Evolutionary conservation across 495 filamentous ascomycete species (phyloP), one percentile per base, ranked within the genome.

Genomic region (Trichoderma parareesei): DNA sequence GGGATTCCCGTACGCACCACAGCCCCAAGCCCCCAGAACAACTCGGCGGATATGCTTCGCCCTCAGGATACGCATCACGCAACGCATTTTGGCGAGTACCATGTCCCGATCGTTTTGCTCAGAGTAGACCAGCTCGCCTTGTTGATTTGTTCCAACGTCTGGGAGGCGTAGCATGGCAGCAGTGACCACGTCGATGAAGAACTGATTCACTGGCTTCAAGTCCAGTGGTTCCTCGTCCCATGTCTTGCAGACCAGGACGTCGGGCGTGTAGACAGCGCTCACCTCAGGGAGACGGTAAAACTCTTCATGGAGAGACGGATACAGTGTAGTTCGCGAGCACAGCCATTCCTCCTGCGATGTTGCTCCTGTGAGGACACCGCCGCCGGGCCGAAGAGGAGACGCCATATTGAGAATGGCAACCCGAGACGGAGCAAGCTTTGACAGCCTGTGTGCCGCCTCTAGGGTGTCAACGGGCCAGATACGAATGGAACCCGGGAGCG

Each of bases 11-110:
- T 87, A 89, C 0, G 79, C 86, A 5, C 87, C 88, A 69, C 88
- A 90, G 2, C 88, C 88, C 72, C 89, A 75, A 0, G 87, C 87
- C 0, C 88, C 87, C 2, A 92, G 75, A 33, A 90, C 82, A 11
- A 90, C 69, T 67, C 73, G 75, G 13, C 72, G 70, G 66, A 84
- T 80, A 2, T 76, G 78, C 42, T 83, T 82, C 20, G 73, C 62
- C 11, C 72, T 80, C 61, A 86, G 80, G 33, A 87, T 73, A 10
- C 85, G 79, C 62, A 90, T 75, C 13, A 84, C 79, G n/a, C 80
- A 65, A 38, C 82, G 73, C 76, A 90, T 87, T 70, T 88, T 90
- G 14, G 74, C 71, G 65, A 81, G 75, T 69, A 81, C 87, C 9
- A 79, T 61, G 14, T 83, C 78, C 27, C 79, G 73, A 66, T 88